Percentiles rank a stretch among this genome's conserved stretches.
Conservation (phyloP, 352 stramenopile genomes). For the Globisporangium abappressorium region DNA sequence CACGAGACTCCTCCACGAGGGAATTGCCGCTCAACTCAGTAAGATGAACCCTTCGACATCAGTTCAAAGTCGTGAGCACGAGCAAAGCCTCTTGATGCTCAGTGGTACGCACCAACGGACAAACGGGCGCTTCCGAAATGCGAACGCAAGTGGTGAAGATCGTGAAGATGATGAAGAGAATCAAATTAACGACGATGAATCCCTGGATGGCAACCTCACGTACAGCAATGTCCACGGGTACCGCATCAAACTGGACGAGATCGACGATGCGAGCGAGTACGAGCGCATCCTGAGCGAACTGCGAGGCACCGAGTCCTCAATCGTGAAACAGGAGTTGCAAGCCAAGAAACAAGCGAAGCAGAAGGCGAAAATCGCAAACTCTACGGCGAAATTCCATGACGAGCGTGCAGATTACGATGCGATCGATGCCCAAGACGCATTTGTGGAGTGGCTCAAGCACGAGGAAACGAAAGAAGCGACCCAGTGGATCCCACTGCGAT, state of each 20-base stretch:
- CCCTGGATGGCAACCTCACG: slow-evolving; percentile 25
- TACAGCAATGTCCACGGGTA: slow-evolving; percentile 85
- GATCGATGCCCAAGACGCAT: slow-evolving; percentile 31
- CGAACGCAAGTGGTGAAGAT: no score
- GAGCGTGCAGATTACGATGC: slow-evolving; percentile 48
- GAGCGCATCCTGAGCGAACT: slow-evolving; percentile 71
- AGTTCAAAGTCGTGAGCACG: slow-evolving; percentile 32
- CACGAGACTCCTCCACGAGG: slow-evolving; percentile 19
- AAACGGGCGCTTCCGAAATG: not conserved
- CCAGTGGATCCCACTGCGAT: slow-evolving; percentile 60
- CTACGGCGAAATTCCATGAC: slow-evolving; percentile 39
- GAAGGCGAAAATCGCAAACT: slow-evolving; percentile 13
- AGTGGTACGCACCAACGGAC: slow-evolving; percentile 23
- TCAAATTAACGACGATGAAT: slow-evolving; percentile 1
- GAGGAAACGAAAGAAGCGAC: slow-evolving; percentile 35
- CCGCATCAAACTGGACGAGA: slow-evolving; percentile 62
- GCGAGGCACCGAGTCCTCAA: slow-evolving; percentile 41
- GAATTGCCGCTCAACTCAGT: slow-evolving; percentile 14
- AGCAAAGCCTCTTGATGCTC: slow-evolving; percentile 34
- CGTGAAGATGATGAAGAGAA: slow-evolving; percentile 8
- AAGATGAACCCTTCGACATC: slow-evolving; percentile 33
- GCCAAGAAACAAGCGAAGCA: slow-evolving; percentile 33
- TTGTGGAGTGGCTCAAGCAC: slow-evolving; percentile 41
- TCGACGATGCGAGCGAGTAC: slow-evolving; percentile 64
- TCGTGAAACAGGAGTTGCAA: slow-evolving; percentile 26